These are phyloP conservation scores for Escallonia rubra DNA, from an alignment of 129 eudicot genomes.

Conservation along the genomic window DNA sequence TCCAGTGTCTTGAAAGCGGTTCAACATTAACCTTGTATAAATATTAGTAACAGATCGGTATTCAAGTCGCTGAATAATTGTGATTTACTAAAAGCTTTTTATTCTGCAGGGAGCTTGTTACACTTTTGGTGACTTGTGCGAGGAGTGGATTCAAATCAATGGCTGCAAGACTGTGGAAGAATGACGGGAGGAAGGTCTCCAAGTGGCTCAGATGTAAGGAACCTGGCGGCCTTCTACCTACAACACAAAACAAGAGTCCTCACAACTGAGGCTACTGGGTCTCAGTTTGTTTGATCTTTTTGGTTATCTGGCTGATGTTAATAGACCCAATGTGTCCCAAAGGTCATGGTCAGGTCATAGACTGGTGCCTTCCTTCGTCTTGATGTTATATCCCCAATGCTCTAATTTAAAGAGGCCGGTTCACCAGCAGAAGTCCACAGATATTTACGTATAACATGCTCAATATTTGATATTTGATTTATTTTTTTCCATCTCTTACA, in stretches of 20 bases:
- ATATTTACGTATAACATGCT: no score
- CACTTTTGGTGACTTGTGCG: conserved; percentile 47
- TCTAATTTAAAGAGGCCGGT: no score
- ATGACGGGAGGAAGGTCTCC: conserved; percentile 46
- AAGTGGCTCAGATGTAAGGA: conserved; percentile 59
- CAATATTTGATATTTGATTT: no score
- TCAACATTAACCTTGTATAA: not conserved
- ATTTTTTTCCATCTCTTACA: no score
- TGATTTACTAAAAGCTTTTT: not conserved
- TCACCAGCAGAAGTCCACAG: no score
- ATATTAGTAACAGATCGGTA: no score
- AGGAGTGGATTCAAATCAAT: conserved; percentile 51
- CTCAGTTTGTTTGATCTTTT: conserved; percentile 37
- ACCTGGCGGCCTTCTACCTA: conserved; percentile 47
- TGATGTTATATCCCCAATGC: no score
- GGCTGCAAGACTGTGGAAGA: conserved; percentile 54
- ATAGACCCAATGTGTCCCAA: no score
- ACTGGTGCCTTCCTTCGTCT: no score
- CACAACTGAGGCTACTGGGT: conserved; percentile 35
- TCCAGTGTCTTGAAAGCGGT: not conserved
- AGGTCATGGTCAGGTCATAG: no score
- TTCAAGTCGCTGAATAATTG: not conserved
- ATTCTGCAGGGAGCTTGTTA: conserved; percentile 74
- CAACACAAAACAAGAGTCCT: conserved; percentile 55
- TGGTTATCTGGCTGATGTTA: conserved; percentile 2